Evolutionary conservation across 2,329 filamentous ascomycete species (phyloP), one percentile per base, ranked within the genome.

Genomic region (Venturia nashicola): DNA sequence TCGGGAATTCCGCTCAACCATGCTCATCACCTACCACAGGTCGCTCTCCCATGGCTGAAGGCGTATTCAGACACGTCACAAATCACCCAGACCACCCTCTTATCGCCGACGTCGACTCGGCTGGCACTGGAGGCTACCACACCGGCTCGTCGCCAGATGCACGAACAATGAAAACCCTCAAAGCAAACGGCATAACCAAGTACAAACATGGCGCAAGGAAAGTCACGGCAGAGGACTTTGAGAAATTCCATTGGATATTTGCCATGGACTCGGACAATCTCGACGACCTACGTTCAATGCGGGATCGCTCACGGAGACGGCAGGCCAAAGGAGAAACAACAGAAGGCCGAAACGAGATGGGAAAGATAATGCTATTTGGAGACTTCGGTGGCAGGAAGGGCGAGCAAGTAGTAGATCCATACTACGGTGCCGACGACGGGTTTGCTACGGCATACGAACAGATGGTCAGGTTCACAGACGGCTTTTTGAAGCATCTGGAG

Each of bases 11-110:
- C 39, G 11, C 20, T 12, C 34, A 59, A 42, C 16, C 39, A 11
- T 48, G 23, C 42, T 64, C 18, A 60, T 32, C n/a, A 16, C 34
- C 5, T 14, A 57, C 20, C 34, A n/a, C 43, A 82, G 81, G 83
- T 71, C 83, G 85, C 66, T 96, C 91, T 8, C 90, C 94, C 40
- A 97, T 99, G 94, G 91, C 92, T 57, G 93, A 97, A 79, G 94
- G 90, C 61, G 89, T 96, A 68, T 97, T 99, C 77, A 85, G 86
- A 65, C 83, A 86, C 66, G 78, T 94, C 48, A 83, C 76, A 9
- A 69, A 87, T 65, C 76, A 82, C 59, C 79, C 83, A 32, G 85
- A 85, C 70, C 74, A 79, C 63, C 73, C 77, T 14, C 79, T 82
- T 69, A 85, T 97, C 71, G 78, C 77, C 18, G 78, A 78, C 65